Evolutionary conservation across 495 filamentous ascomycete species (phyloP).

Genomic region (Neohortaea acidophila): DNA sequence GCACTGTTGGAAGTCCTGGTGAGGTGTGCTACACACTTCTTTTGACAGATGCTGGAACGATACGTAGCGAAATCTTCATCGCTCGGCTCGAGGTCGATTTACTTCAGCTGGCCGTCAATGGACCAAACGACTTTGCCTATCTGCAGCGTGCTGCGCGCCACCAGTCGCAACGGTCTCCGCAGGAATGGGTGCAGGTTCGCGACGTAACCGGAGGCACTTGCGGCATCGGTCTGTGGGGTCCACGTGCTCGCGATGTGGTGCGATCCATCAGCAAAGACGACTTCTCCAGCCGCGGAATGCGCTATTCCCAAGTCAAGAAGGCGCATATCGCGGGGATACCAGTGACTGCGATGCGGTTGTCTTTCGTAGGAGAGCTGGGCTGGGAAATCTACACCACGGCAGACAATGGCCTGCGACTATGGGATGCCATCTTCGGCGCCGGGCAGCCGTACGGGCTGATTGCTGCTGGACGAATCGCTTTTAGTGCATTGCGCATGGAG

Average conservation of each 20-base stretch:
- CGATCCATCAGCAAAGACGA: constrained; percentile 24
- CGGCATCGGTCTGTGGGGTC: constrained; percentile 38
- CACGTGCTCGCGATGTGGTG: constrained; percentile 30
- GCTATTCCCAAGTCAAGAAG: constrained; percentile 29
- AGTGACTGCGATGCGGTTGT: constrained; percentile 30
- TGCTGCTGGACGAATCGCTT: constrained; percentile 33
- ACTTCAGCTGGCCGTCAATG: constrained; percentile 35
- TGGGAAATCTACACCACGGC: constrained; percentile 38
- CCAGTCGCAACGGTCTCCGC: constrained; percentile 18
- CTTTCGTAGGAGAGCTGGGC: constrained; percentile 36
- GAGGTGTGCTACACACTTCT: constrained; percentile 33
- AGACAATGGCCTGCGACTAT: constrained; percentile 32
- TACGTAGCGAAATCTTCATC: constrained; percentile 31
- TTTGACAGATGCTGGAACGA: constrained; percentile 29
- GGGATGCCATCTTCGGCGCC: constrained; percentile 33
- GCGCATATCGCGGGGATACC: constrained; percentile 29
- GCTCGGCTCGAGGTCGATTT: constrained; percentile 27
- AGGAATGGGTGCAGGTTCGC: constrained; percentile 29
- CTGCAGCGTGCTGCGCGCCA: constrained; percentile 29
- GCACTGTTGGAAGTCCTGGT: constrained; percentile 28
- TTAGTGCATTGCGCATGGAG: constrained; percentile 35
- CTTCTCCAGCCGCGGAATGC: constrained; percentile 29
- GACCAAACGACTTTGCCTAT: constrained; percentile 31
- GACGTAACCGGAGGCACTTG: constrained; percentile 38
- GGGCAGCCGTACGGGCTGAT: constrained; percentile 34